These are phyloP conservation scores for Sonneratia alba DNA, from an alignment of 345 rosid genomes.

Conservation along the genomic window DNA sequence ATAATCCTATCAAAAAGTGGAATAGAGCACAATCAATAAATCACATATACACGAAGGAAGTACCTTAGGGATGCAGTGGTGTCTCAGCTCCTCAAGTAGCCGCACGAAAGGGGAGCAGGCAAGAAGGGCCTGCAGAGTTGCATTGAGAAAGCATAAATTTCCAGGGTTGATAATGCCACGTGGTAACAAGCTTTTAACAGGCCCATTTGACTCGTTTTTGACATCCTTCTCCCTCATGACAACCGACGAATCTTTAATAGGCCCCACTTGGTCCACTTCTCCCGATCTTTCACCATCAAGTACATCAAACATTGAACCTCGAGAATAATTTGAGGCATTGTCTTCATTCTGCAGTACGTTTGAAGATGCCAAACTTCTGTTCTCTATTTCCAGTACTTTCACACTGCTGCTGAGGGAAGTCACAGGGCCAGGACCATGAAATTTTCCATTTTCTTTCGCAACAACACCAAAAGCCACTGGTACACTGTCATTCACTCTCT, in stretches of 20 bases:
- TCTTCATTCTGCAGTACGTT: slow-evolving; percentile 31
- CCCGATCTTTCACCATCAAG: slow-evolving; percentile 28
- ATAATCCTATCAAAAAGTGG: not conserved
- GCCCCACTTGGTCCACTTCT: slow-evolving; percentile 18
- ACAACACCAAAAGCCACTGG: slow-evolving; percentile 13
- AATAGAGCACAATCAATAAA: not conserved
- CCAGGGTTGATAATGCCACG: slow-evolving; percentile 84
- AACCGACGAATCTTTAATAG: slow-evolving; percentile 17
- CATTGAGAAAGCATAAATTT: slow-evolving; percentile 83
- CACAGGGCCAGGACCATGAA: slow-evolving; percentile 13
- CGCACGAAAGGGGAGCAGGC: slow-evolving; percentile 81
- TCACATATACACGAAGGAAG: not conserved
- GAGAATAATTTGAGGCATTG: slow-evolving; percentile 22
- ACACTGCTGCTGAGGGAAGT: slow-evolving; percentile 36
- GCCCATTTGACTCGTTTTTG: slow-evolving; percentile 23
- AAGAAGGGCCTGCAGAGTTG: slow-evolving; percentile 81
- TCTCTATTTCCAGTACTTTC: slow-evolving; percentile 23
- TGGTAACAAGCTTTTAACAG: slow-evolving; percentile 41
- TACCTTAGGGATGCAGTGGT: slow-evolving; percentile 53
- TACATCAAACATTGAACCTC: slow-evolving; percentile 36
- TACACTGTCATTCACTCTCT: slow-evolving; percentile 13
- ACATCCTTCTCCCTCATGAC: slow-evolving; percentile 19
- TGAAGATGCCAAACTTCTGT: slow-evolving; percentile 22
- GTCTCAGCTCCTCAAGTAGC: slow-evolving; percentile 61
- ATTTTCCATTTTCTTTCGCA: slow-evolving; percentile 37